phyloP scores from a whole-genome alignment of 106 monocot genomes.

The Phalaenopsis aphrodite region DNA sequence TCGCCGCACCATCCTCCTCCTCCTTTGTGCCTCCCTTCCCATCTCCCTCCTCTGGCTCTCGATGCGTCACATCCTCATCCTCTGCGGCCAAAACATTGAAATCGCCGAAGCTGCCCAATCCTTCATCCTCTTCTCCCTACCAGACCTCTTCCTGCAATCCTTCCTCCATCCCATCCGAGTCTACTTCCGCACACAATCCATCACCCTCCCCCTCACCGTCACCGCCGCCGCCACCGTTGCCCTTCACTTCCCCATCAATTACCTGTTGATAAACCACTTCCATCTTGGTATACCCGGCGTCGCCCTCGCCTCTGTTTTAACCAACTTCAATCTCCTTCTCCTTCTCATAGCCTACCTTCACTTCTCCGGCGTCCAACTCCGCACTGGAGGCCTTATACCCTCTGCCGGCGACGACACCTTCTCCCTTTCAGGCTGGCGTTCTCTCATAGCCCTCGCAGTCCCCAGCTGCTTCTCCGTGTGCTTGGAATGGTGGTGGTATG shows the following conservation, averaged over 20 bases:
- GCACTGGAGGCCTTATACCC: slow-evolving; percentile 7
- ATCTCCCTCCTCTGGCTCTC: slow-evolving; percentile 25
- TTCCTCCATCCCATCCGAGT: slow-evolving; percentile 42
- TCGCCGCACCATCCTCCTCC: slow-evolving; percentile 40
- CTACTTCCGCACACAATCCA: slow-evolving; percentile 37
- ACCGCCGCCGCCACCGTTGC: slow-evolving; percentile 17
- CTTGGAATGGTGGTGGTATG: slow-evolving; percentile 99
- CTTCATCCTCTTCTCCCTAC: slow-evolving; percentile 35
- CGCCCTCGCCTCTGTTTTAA: slow-evolving; percentile 36
- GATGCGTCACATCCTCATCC: slow-evolving; percentile 28
- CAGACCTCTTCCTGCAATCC: slow-evolving; percentile 37
- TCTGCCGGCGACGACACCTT: not conserved
- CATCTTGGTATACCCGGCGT: slow-evolving; percentile 39
- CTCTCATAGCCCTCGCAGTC: slow-evolving; percentile 26
- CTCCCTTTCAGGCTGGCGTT: slow-evolving; percentile 17
- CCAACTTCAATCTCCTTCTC: slow-evolving; percentile 34
- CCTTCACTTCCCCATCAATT: slow-evolving; percentile 34
- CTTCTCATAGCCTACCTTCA: slow-evolving; percentile 24
- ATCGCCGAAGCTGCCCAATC: slow-evolving; percentile 27
- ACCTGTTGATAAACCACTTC: slow-evolving; percentile 26
- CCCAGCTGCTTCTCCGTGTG: slow-evolving; percentile 64
- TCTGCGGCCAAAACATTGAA: slow-evolving; percentile 27
- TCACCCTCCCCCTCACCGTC: slow-evolving; percentile 29
- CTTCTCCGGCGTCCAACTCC: slow-evolving; percentile 23
- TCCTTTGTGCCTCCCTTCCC: slow-evolving; percentile 32